These are phyloP conservation scores for Lyophyllum shimeji DNA, from an alignment of 768 basidiomycete genomes.

Conservation along the genomic window DNA sequence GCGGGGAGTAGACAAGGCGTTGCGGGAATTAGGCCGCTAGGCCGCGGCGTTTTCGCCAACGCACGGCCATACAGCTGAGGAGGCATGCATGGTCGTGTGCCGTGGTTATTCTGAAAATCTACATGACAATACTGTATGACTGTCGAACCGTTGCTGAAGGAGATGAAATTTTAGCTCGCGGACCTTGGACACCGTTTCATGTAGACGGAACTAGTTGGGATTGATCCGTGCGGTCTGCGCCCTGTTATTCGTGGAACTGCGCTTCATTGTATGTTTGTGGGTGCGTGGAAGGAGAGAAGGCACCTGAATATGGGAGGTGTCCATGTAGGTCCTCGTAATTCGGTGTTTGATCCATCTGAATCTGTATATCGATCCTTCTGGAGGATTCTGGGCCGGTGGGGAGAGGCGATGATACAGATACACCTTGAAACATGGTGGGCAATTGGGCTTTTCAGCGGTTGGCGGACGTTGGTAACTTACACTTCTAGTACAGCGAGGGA, in stretches of 20 bases:
- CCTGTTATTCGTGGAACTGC: slow-evolving; percentile 1
- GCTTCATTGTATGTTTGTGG: background rate
- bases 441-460: no score
- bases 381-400: background rate
- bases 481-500: no score
- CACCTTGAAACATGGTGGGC: no score
- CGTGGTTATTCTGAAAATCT: slow-evolving; percentile 5
- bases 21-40: background rate
- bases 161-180: background rate
- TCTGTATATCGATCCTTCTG: background rate
- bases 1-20: background rate
- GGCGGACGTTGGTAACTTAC: no score
- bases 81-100: slow-evolving; percentile 13
- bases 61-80: background rate
- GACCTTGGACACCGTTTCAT: slow-evolving; percentile 18
- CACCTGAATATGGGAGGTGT: slow-evolving; percentile 1
- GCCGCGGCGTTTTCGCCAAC: slow-evolving; percentile 6
- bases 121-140: slow-evolving; percentile 1
- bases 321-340: background rate
- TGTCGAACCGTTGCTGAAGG: background rate
- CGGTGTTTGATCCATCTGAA: background rate
- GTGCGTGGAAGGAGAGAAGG: background rate
- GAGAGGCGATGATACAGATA: no score
- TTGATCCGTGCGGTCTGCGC: slow-evolving; percentile 2
- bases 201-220: background rate